phyloP scores from a whole-genome alignment of 2,329 filamentous ascomycete species.

The Verticillium alfalfae region DNA sequence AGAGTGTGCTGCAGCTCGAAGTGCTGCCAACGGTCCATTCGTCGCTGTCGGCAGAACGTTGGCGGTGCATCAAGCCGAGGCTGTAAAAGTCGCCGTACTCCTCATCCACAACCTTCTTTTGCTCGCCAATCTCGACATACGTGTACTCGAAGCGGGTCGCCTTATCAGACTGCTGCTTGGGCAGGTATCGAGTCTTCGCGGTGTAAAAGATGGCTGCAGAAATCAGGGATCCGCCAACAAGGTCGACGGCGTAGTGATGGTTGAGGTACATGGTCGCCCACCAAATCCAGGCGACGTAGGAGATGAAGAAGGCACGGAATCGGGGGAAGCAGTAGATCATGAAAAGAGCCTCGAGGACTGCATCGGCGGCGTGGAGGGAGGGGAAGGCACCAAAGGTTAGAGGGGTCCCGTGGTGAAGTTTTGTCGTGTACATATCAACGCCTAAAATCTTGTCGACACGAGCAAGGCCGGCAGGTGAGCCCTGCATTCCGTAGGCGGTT shows the following conservation, averaged over 20 bases:
- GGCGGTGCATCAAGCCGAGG: slow-evolving; percentile 38
- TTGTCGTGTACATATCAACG: slow-evolving; percentile 87
- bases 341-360: slow-evolving; percentile 85
- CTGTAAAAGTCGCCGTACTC: slow-evolving; percentile 40
- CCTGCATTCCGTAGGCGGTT: slow-evolving; percentile 85
- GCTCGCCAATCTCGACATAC: slow-evolving; percentile 79
- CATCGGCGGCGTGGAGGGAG: slow-evolving; percentile 83
- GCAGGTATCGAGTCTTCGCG: slow-evolving; percentile 73
- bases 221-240: slow-evolving; percentile 78
- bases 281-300: slow-evolving; percentile 90
- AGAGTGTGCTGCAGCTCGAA: slow-evolving; percentile 55
- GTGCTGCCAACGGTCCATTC: slow-evolving; percentile 88
- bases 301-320: slow-evolving; percentile 71
- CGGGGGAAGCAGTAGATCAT: slow-evolving; percentile 89
- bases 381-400: slow-evolving; percentile 95
- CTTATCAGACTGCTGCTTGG: slow-evolving; percentile 78
- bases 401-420: slow-evolving; percentile 83
- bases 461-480: slow-evolving; percentile 82
- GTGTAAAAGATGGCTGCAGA: slow-evolving; percentile 78
- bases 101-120: slow-evolving; percentile 34
- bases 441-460: slow-evolving; percentile 88
- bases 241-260: slow-evolving; percentile 93
- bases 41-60: slow-evolving; percentile 59
- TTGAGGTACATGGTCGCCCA: slow-evolving; percentile 98
- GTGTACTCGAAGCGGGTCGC: slow-evolving; percentile 92